These are phyloP conservation scores for Xylaria sp. DNA, from an alignment of 2,329 filamentous ascomycete species.

Conservation along the genomic window DNA sequence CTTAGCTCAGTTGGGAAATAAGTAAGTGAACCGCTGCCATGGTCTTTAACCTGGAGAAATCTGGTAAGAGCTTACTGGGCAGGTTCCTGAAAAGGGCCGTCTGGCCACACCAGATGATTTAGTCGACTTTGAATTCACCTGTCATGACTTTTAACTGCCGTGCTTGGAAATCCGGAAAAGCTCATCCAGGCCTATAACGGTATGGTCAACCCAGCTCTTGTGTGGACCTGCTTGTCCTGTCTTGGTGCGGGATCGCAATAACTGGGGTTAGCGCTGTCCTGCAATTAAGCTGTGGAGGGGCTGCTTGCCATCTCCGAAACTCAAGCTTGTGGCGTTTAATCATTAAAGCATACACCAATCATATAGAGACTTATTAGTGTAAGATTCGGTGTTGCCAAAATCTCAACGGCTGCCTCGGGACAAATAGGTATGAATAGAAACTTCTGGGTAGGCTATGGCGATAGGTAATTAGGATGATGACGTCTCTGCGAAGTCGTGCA, in stretches of 20 bases:
- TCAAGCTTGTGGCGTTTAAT: slow-evolving; percentile 5
- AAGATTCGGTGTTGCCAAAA: not conserved
- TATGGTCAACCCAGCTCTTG: not conserved
- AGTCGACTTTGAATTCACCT: not conserved
- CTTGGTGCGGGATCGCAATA: slow-evolving; percentile 25
- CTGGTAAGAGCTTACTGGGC: slow-evolving; percentile 3
- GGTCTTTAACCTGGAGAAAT: not conserved
- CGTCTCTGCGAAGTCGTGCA: no score
- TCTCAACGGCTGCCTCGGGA: not conserved
- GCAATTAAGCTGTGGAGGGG: slow-evolving; percentile 28
- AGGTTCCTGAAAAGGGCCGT: slow-evolving; percentile 1
- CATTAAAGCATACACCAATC: not conserved
- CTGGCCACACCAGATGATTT: not conserved
- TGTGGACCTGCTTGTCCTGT: slow-evolving; percentile 33
- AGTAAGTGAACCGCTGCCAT: not conserved
- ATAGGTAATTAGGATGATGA: no score
- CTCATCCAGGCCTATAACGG: slow-evolving; percentile 15
- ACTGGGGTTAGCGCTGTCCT: slow-evolving; percentile 31
- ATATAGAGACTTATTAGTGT: no score
- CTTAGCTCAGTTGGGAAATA: not conserved
- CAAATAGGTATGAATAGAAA: not conserved
- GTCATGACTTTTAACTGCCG: slow-evolving; percentile 7
- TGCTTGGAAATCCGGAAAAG: slow-evolving; percentile 14
- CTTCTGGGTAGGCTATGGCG: not conserved
- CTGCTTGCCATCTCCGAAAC: slow-evolving; percentile 2